Percentiles rank a stretch among this genome's conserved stretches.
Conservation (phyloP, 169 alveolate genomes). For the Plasmodium billcollinsi region DNA sequence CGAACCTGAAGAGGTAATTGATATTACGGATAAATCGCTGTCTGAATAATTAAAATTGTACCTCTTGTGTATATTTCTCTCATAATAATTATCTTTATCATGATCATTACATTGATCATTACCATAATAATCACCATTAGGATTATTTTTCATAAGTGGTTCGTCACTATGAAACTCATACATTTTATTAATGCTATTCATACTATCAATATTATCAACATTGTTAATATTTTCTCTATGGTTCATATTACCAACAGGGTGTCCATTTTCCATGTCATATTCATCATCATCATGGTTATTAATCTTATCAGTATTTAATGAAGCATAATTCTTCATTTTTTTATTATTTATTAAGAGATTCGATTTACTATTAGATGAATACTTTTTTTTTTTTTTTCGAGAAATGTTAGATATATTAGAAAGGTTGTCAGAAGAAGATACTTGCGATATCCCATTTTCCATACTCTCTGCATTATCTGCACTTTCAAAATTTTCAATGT, state of each 20-base stretch:
- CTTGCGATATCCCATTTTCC: slow-evolving; percentile 19
- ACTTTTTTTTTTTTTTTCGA: slow-evolving; percentile 4
- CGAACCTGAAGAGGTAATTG: slow-evolving; percentile 68
- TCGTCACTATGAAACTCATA: not conserved
- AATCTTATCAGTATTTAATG: not conserved
- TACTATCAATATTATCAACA: not conserved
- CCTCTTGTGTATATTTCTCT: not conserved
- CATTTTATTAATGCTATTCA: slow-evolving; percentile 8
- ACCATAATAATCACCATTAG: slow-evolving; percentile 1
- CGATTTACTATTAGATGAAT: slow-evolving; percentile 2
- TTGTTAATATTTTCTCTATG: not conserved
- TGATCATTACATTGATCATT: not conserved
- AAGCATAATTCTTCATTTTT: slow-evolving; percentile 7
- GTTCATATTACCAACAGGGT: not conserved
- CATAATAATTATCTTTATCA: slow-evolving; percentile 13
- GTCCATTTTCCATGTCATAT: too few relatives aligned
- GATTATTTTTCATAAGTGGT: not conserved
- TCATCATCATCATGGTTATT: not conserved
- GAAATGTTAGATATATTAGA: slow-evolving; percentile 50
- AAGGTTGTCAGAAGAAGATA: slow-evolving; percentile 38
- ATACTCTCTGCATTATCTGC: slow-evolving; percentile 13
- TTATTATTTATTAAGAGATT: not conserved
- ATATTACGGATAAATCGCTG: slow-evolving; percentile 48
- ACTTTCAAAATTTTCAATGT: too few relatives aligned
- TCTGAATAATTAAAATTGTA: slow-evolving; percentile 27